Base-by-base conservation (phyloP, 805 yeast genomes). In the Hanseniaspora clermontiae region DNA sequence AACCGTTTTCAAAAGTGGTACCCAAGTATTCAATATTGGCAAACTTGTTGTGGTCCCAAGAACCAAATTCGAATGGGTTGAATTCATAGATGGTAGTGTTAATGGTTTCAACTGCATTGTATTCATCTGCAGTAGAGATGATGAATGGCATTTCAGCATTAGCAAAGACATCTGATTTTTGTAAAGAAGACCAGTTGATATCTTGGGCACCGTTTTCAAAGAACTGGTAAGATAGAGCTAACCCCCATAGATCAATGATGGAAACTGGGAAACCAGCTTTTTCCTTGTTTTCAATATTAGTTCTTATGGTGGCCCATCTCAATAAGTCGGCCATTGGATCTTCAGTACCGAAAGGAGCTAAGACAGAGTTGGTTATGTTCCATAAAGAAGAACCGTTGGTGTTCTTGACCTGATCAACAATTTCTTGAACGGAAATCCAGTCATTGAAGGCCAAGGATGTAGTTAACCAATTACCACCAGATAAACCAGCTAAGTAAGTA, bases 401-500 rank as follows among this genome's bases (percentile, higher is more conserved):
- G 49, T 37, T 54, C n/a, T 32, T 34, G 55, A 61, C 60, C 55
- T 74, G 74, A 15, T 65, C 58, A 39, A 79, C 71, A 42, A 87
- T 77, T 3, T 74, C 79, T 60, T 81, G 82, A 29, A 87, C 79
- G 12, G 84, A 73, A 11, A 89, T 79, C 82, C 84, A 88, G 65
- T 82, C 81, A 66, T 87, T 86, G 66, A 78, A 73, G 0, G 78
- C 81, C 46, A 87, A 69, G 29, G 91, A 77, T 1, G 87, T 84
- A 29, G 87, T 73, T 43, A 86, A 72, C 95, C 95, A 87, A 24
- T 86, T 77, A 29, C 95, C 95, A 37, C 96, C 96, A 15, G 91
- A 83, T 43, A 87, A 75, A 9, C 91, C 95, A 8, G 87, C 71
- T 5, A 88, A 68, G 64, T 89, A 88, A 14, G 85, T 78, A 0